phyloP scores from a whole-genome alignment of 2,329 filamentous ascomycete genomes.

The Parastagonospora avenae region DNA sequence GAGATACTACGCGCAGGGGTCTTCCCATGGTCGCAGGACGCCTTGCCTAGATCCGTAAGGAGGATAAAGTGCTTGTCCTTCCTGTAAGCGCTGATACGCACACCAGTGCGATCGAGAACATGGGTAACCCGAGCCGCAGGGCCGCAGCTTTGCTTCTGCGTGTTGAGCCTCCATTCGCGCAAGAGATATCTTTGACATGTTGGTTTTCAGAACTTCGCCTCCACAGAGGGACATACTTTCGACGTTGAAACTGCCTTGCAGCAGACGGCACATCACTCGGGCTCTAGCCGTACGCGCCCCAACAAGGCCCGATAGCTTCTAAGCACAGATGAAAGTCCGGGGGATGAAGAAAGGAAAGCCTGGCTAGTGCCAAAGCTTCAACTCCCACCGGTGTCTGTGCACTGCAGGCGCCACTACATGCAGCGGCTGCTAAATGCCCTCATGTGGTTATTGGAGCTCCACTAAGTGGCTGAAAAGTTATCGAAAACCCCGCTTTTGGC shows the following conservation, averaged over 20 bases:
- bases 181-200: constrained; percentile 12
- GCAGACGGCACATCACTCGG: constrained; percentile 1
- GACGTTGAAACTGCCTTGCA: constrained; percentile 21
- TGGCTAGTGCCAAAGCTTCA: constrained; percentile 19
- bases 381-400: constrained; percentile 28
- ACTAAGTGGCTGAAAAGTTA: constrained; percentile 37
- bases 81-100: constrained; percentile 38
- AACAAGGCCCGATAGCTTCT: not conserved
- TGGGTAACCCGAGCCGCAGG: constrained; percentile 39
- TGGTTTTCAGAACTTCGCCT: constrained; percentile 23
- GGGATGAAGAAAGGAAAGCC: constrained; percentile 18
- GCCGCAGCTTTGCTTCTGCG: constrained; percentile 25
- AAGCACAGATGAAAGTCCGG: not conserved
- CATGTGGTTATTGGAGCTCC: constrained; percentile 22
- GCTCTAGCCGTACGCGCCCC: not conserved
- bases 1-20: constrained; percentile 33
- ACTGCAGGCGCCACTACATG: constrained; percentile 25
- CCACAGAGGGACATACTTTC: constrained; percentile 14
- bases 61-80: constrained; percentile 32
- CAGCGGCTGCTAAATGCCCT: constrained; percentile 33
- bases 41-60: constrained; percentile 26
- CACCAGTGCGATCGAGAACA: constrained; percentile 21
- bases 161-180: constrained; percentile 40
- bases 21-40: constrained; percentile 23
- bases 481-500: constrained; percentile 37